Conservation (phyloP, 108 stramenopile species). For the Schizochytrium sp. region DNA sequence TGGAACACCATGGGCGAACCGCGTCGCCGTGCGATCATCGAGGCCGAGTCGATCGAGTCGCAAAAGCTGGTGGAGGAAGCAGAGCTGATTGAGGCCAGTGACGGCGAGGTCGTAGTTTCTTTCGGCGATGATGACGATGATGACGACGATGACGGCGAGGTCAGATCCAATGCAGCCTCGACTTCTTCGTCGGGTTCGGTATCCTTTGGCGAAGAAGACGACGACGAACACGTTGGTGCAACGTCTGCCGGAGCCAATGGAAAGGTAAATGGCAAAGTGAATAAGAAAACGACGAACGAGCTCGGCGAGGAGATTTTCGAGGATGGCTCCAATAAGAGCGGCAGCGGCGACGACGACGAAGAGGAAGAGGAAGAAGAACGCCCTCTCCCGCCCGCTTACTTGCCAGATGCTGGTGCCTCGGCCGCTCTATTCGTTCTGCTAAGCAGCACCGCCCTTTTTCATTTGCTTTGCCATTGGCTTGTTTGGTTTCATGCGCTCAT, state of each 20-base stretch:
- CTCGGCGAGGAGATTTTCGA: too few relatives aligned
- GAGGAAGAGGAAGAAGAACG: slow-evolving; percentile 19
- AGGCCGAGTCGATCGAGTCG: background rate
- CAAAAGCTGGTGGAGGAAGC: background rate
- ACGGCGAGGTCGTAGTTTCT: background rate
- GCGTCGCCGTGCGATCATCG: background rate
- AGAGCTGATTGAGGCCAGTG: background rate
- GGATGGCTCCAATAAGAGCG: too few relatives aligned
- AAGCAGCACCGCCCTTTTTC: slow-evolving; percentile 59
- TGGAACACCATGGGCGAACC: slow-evolving; percentile 15
- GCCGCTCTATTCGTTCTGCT: slow-evolving; percentile 65
- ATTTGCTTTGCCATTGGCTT: slow-evolving; percentile 83
- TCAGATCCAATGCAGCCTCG: background rate
- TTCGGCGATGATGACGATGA: background rate
- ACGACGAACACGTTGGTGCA: background rate
- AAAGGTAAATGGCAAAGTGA: background rate
- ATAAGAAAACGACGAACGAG: too few relatives aligned
- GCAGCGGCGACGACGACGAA: slow-evolving; percentile 1
- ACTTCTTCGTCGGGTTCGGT: too few relatives aligned
- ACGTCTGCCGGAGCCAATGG: background rate
- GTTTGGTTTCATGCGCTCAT: slow-evolving; percentile 79
- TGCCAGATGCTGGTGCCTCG: slow-evolving; percentile 57
- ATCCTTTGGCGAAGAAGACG: background rate
- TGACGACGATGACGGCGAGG: background rate
- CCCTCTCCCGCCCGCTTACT: slow-evolving; percentile 47